Percentiles rank a stretch among this genome's conserved stretches.
Evolutionary conservation across 2,329 filamentous ascomycete genomes (phyloP).

Genomic region (Lachnellula cervina): DNA sequence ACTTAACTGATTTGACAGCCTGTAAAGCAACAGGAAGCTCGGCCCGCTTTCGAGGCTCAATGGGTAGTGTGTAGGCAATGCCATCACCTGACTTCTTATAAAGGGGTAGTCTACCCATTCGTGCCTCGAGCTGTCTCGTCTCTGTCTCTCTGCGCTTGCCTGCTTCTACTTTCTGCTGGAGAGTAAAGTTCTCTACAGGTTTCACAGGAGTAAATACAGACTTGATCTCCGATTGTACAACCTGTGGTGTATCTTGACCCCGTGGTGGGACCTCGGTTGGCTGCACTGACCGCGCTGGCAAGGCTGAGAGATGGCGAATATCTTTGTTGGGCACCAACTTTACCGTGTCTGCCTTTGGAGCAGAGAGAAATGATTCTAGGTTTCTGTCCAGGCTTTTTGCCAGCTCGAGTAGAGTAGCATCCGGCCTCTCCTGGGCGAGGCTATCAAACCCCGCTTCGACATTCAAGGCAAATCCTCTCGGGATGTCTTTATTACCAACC

Average conservation of each 20-base stretch:
- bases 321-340: constrained; percentile 47
- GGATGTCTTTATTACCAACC: constrained; percentile 66
- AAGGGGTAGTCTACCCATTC: constrained; percentile 61
- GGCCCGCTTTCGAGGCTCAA: constrained; percentile 58
- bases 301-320: constrained; percentile 28
- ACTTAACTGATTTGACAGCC: constrained; percentile 56
- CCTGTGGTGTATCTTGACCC: constrained; percentile 2
- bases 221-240: constrained; percentile 2
- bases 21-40: constrained; percentile 59
- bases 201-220: constrained; percentile 8
- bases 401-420: constrained; percentile 57
- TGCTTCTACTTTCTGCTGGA: constrained; percentile 57
- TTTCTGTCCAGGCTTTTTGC: constrained; percentile 68
- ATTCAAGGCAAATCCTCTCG: constrained; percentile 68
- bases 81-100: constrained; percentile 69
- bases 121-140: constrained; percentile 67
- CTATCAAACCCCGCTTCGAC: constrained; percentile 69
- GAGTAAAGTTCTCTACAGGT: constrained; percentile 40
- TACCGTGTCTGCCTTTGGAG: constrained; percentile 66
- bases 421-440: constrained; percentile 52
- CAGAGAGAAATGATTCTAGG: constrained; percentile 64
- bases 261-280: constrained; percentile 7
- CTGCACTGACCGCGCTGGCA: constrained; percentile 23
- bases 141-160: constrained; percentile 60
- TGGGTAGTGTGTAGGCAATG: constrained; percentile 62